phyloP scores from a whole-genome alignment of 495 filamentous ascomycete genomes.

The Neurospora sp. region DNA sequence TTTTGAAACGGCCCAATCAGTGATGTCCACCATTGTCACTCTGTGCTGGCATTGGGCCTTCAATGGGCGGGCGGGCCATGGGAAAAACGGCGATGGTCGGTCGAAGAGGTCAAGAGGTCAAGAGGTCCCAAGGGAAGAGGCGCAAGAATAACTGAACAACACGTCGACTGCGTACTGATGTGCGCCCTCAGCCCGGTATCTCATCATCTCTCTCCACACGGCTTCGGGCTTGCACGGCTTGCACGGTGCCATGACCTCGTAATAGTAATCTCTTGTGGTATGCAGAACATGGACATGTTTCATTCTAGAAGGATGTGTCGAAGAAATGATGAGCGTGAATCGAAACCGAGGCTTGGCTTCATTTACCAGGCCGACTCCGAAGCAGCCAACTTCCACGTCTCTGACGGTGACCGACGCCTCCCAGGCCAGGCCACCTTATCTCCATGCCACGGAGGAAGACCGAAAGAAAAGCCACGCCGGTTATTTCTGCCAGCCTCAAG shows the following conservation, averaged over 20 bases:
- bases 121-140: background rate
- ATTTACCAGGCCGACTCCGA: conserved; percentile 9
- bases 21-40: background rate
- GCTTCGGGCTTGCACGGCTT: background rate
- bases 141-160: background rate
- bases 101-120: background rate
- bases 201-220: background rate
- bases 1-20: background rate
- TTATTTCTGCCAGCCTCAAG: background rate
- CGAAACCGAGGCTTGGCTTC: conserved; percentile 2
- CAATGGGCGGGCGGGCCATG: background rate
- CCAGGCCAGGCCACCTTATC: background rate
- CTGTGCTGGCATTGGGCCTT: background rate
- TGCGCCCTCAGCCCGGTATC: background rate
- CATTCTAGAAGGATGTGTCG: conserved; percentile 22
- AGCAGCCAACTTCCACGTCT: background rate
- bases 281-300: conserved; percentile 18
- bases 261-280: conserved; percentile 4
- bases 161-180: background rate
- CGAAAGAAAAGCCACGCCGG: background rate
- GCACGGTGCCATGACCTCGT: conserved; percentile 10
- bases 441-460: background rate
- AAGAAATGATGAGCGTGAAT: conserved; percentile 6
- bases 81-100: background rate
- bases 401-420: background rate